phyloP scores from a whole-genome alignment of 2,329 filamentous ascomycete genomes.

The Penicillium sp. region DNA sequence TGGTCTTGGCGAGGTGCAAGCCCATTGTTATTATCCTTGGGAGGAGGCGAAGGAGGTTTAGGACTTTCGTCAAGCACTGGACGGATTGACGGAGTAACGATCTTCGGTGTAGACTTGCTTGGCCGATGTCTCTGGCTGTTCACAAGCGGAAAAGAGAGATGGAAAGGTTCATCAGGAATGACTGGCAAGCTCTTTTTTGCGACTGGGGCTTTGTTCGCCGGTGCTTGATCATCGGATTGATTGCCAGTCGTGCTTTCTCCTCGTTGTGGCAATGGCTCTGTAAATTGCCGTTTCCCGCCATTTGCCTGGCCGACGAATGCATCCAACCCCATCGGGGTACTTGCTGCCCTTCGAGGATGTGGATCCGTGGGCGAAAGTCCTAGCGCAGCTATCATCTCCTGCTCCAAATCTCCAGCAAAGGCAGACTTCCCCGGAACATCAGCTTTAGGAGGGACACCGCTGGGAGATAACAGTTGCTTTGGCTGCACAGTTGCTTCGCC shows the following conservation, averaged over 20 bases:
- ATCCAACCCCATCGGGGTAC: neutral
- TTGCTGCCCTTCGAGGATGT: neutral
- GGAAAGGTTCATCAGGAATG: constrained; percentile 5
- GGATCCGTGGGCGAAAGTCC: constrained; percentile 21
- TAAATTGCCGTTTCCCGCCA: neutral
- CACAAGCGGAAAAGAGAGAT: neutral
- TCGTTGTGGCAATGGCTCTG: neutral
- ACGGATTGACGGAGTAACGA: constrained; percentile 11
- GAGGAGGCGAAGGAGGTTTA: constrained; percentile 8
- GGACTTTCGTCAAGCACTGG: constrained; percentile 14
- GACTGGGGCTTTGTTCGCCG: neutral
- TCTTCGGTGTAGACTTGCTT: neutral
- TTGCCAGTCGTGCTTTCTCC: neutral
- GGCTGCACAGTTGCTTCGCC: neutral
- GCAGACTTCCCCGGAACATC: constrained; percentile 1
- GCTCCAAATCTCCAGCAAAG: constrained; percentile 16
- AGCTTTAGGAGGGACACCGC: neutral
- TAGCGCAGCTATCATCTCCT: constrained; percentile 24
- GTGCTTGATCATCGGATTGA: neutral
- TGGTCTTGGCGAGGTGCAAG: constrained; percentile 9
- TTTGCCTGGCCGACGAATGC: neutral
- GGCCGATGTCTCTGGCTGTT: neutral
- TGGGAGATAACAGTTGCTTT: neutral
- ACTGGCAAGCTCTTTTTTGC: constrained; percentile 9
- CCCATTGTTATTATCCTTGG: constrained; percentile 8